Evolutionary conservation across 495 filamentous ascomycete species (phyloP), one percentile per base, ranked within the genome.

Genomic region (Xanthoparmelia taractica): DNA sequence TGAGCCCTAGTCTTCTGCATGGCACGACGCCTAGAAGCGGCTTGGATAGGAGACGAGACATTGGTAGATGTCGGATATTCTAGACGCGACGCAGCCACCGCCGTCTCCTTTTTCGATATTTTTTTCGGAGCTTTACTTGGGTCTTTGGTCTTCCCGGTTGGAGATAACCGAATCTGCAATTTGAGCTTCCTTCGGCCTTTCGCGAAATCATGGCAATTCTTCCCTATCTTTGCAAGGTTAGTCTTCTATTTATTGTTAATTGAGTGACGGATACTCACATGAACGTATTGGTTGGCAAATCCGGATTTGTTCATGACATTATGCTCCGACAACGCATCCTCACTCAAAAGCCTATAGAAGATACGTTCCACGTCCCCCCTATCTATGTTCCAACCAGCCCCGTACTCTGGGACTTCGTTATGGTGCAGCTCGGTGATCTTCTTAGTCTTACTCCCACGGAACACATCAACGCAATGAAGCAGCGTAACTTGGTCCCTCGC

Each of bases 41-140:
- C 78, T 70, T 86, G 80, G 5, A 91, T 72, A 8, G 94, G 93
- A 15, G 94, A 96, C 4, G 94, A 92, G 13, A 96, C 81, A 60
- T 91, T 88, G 0, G 93, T 96, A 8, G 93, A 95, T 58, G 79
- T 73, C 27, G 87, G 86, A 68, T 78, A 71, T 23, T 77, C 72
- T 33, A 74, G 67, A 34, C 73, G 63, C 25, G 70, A 68, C 47
- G 60, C 70, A 23, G 70, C 58, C 37, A 66, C 68, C 47, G 70
- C 73, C 37, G 68, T 77, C 37, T 69, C 74, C 61, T 61, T 66
- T 61, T 66, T 59, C 66, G n/a, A n/a, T n/a, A n/a, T n/a, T n/a
- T n/a, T n/a, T n/a, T 73, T 73, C 45, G 20, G 23, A 3, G 12
- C 45, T 65, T 45, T 50, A 2, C 17, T 54, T 45, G 31, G 64